These are phyloP conservation scores for Lunularia cruciata DNA, from an alignment of 225 moss, liverwort and hornwort genomes.

Conservation along the genomic window DNA sequence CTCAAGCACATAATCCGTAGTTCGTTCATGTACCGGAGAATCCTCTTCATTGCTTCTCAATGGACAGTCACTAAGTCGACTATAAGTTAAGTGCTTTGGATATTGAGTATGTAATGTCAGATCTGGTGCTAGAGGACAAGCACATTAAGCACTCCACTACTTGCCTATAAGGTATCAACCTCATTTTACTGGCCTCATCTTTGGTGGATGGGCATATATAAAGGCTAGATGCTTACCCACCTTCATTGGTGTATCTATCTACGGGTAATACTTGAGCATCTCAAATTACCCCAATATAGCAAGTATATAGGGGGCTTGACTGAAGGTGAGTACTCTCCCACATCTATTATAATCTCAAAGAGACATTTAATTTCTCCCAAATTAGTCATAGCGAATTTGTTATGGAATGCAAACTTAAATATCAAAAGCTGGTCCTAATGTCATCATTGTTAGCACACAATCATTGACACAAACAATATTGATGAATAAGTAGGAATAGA, in stretches of 20 bases:
- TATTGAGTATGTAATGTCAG: too few relatives aligned
- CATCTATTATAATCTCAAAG: neutral
- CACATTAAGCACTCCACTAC: too few relatives aligned
- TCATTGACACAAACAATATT: neutral
- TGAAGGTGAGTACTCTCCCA: neutral
- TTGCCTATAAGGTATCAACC: too few relatives aligned
- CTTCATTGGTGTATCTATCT: too few relatives aligned
- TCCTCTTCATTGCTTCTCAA: neutral
- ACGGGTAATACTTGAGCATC: neutral
- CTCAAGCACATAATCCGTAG: neutral
- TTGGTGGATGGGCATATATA: too few relatives aligned
- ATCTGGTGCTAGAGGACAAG: too few relatives aligned
- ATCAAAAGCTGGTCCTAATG: neutral
- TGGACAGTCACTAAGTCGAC: neutral
- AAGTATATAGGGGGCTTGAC: neutral
- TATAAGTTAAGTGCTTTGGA: too few relatives aligned
- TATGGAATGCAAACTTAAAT: neutral
- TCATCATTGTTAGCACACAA: neutral
- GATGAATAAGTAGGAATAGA: neutral
- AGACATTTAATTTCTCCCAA: neutral
- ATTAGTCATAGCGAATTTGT: neutral
- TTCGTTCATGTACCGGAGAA: neutral
- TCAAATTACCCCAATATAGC: neutral
- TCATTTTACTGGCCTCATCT: too few relatives aligned
- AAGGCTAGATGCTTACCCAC: neutral